Base-by-base conservation (phyloP, 768 basidiomycete genomes). In the Tylopilus plumbeoviolaceoides region DNA sequence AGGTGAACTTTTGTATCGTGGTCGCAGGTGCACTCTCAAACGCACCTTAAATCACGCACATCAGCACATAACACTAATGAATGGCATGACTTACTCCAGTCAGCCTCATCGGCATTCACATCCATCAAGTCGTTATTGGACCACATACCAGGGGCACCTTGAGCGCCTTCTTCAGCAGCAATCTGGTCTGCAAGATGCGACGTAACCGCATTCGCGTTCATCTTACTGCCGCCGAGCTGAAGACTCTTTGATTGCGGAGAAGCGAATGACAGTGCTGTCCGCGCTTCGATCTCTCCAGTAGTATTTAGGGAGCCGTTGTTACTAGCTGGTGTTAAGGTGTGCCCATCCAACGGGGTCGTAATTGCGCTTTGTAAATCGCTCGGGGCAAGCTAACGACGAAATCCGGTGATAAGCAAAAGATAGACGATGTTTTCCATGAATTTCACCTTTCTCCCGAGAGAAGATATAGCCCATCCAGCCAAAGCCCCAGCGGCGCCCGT, bases 391-490 rank as follows among this genome's bases (percentile, higher is more conserved):
- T 89, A 56, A 18, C 3, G 47, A 51, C 28, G 20, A 20, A 38
- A 12, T 28, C 10, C 28, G 18, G 10, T 45, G 4, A 51, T 30
- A 38, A 42, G 27, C 10, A n/a, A 15, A 12, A 15, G 18, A 38
- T 12, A 1, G 7, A 36, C 12, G 1, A 27, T 3, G 2, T 18
- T 12, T 41, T 8, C 17, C 4, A 20, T 43, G 12, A 5, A 14
- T 50, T 72, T 28, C 48, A 89, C 89, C 76, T 88, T 89, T 72
- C 84, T 94, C 25, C 89, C 85, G 0, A 98, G 63, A 0, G 89
- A 93, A 5, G 92, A 89, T 40, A 98, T 91, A 2, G 95, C 95
- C 95, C 95, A 98, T 7, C 94, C 92, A 14, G 95, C 95, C 4
- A 99, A 73, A 17, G 86, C 89, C 8, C 90, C 87, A 17, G 95